These are phyloP conservation scores for Setaria italica DNA, from an alignment of 202 grass and related monocot species.

Conservation along the genomic window DNA sequence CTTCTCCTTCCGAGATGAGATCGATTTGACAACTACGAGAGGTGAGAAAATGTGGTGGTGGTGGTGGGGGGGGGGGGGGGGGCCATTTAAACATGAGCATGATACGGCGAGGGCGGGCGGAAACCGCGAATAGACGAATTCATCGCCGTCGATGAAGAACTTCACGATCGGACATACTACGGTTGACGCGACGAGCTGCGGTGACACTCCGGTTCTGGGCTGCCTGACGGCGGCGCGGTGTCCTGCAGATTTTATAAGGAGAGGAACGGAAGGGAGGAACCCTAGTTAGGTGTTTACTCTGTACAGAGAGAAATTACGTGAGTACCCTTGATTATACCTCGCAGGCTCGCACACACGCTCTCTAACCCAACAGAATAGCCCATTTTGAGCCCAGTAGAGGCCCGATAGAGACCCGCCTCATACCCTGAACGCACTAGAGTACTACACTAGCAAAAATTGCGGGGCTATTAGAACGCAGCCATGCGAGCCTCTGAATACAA, in stretches of 20 bases:
- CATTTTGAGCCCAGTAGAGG: no score
- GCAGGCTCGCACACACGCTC: no score
- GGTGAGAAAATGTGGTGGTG: no score
- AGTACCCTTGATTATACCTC: not conserved
- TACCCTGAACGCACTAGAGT: slow-evolving; percentile 7
- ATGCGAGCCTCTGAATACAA: not conserved
- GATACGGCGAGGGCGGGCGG: no score
- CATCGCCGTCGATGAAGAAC: not conserved
- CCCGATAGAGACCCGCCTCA: not conserved
- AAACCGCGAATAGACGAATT: not conserved
- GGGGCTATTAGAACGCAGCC: not conserved
- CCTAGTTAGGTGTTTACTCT: slow-evolving; percentile 16
- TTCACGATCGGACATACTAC: not conserved
- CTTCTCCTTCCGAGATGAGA: not conserved
- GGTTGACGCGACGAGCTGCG: not conserved
- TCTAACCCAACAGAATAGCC: no score
- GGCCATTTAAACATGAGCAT: no score
- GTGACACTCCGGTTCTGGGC: no score
- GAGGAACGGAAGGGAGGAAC: not conserved
- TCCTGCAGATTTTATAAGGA: slow-evolving; percentile 21
- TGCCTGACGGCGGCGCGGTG: not conserved
- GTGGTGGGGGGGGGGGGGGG: no score
- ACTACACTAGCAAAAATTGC: not conserved
- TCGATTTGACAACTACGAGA: not conserved
- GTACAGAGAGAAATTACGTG: not conserved